phyloP scores from a whole-genome alignment of 768 basidiomycete genomes.

The Xanthoconium purpureum region DNA sequence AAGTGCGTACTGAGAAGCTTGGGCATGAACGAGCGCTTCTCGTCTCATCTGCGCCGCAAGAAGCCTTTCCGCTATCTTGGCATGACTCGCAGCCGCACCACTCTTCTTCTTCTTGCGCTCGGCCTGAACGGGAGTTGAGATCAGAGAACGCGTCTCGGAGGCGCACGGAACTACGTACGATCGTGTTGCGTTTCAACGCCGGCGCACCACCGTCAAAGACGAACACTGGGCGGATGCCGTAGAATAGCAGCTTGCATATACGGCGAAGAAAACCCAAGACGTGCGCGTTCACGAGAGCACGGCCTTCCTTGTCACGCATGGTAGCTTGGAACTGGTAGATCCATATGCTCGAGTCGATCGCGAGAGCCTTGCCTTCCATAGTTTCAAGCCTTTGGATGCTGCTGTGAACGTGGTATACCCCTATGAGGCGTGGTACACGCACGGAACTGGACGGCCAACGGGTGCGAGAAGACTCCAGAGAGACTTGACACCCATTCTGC shows the following conservation, averaged over 20 bases:
- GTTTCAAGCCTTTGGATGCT: slow-evolving; percentile 73
- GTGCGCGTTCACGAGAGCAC: slow-evolving; percentile 87
- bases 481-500: slow-evolving; percentile 90
- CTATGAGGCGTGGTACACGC: slow-evolving; percentile 26
- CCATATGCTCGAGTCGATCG: slow-evolving; percentile 99
- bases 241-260: slow-evolving; percentile 92
- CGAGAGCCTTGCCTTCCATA: slow-evolving; percentile 90
- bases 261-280: slow-evolving; percentile 87
- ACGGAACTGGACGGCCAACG: slow-evolving; percentile 94
- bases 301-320: slow-evolving; percentile 96
- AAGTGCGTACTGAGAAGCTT: slow-evolving; percentile 39
- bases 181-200: slow-evolving; percentile 79
- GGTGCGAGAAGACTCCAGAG: slow-evolving; percentile 90
- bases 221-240: slow-evolving; percentile 97
- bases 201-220: slow-evolving; percentile 99
- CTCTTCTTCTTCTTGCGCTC: slow-evolving; percentile 89
- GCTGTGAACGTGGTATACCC: slow-evolving; percentile 4
- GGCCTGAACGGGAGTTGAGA: slow-evolving; percentile 43
- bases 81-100: slow-evolving; percentile 84
- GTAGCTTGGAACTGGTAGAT: slow-evolving; percentile 99
- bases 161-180: slow-evolving; percentile 51
- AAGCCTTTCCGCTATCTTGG: slow-evolving; percentile 84
- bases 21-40: slow-evolving; percentile 72
- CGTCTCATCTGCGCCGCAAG: slow-evolving; percentile 91
- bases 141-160: slow-evolving; percentile 3